phyloP scores from a whole-genome alignment of 768 basidiomycete genomes.

The Royoungia palumana region DNA sequence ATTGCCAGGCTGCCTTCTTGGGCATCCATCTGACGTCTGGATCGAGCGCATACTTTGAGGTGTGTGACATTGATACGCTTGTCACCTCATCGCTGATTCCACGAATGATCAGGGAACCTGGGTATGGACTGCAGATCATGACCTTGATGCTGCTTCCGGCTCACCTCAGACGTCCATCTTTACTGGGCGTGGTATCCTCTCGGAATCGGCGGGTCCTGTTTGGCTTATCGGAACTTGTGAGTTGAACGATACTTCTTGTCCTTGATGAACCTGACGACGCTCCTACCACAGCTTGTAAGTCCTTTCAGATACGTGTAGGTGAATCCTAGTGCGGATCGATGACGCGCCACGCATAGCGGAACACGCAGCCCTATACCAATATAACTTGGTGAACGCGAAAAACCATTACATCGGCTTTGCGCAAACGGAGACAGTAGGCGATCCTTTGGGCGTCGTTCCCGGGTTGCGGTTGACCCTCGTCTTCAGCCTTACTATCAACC shows the following conservation, averaged over 20 bases:
- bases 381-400: conserved; percentile 39
- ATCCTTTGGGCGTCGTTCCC: not conserved
- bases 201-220: conserved; percentile 73
- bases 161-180: conserved; percentile 53
- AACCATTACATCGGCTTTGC: conserved; percentile 50
- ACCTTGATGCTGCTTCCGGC: conserved; percentile 51
- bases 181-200: conserved; percentile 69
- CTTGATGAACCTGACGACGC: not conserved
- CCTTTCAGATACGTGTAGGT: not conserved
- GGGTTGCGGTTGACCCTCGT: not conserved
- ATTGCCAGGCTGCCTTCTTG: conserved; percentile 64
- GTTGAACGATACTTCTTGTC: not conserved
- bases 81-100: not conserved
- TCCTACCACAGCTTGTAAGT: conserved; percentile 19
- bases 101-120: conserved; percentile 52
- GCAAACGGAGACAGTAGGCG: conserved; percentile 48
- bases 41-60: conserved; percentile 63
- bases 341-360: conserved; percentile 32
- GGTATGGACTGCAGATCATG: conserved; percentile 81
- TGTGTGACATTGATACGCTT: conserved; percentile 13
- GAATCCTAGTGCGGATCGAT: not conserved
- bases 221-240: conserved; percentile 71
- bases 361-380: conserved; percentile 47
- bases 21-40: conserved; percentile 54
- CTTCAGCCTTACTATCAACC: conserved; percentile 49